Evolutionary conservation across 495 filamentous ascomycete species (phyloP).

Genomic region (Penicillium herquei): DNA sequence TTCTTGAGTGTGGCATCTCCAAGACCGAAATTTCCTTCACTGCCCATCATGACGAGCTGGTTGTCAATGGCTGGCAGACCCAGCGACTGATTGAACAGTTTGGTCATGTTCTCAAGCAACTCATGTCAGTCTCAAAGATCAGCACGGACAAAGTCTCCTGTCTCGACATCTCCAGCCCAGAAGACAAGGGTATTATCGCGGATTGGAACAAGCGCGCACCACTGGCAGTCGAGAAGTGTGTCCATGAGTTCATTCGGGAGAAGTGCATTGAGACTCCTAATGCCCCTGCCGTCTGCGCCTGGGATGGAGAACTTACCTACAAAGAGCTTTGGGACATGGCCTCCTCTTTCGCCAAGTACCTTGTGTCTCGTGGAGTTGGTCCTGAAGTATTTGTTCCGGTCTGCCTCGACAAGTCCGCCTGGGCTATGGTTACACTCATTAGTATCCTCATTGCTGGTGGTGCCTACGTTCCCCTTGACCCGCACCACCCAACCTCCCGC

Average conservation of each 20-base stretch:
- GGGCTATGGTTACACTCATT: slow-evolving; percentile 51
- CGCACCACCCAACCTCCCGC: slow-evolving; percentile 49
- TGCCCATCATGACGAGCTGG: slow-evolving; percentile 38
- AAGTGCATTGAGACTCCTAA: slow-evolving; percentile 27
- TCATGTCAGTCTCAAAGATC: slow-evolving; percentile 26
- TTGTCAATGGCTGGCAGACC: slow-evolving; percentile 37
- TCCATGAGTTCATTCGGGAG: slow-evolving; percentile 46
- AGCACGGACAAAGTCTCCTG: slow-evolving; percentile 28
- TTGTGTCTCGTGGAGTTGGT: slow-evolving; percentile 45
- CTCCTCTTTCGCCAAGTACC: slow-evolving; percentile 35
- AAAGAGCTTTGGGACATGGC: slow-evolving; percentile 34
- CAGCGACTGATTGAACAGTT: slow-evolving; percentile 35
- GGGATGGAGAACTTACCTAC: slow-evolving; percentile 47
- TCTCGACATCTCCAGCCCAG: slow-evolving; percentile 32
- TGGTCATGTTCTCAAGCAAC: slow-evolving; percentile 32
- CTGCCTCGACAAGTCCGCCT: slow-evolving; percentile 56
- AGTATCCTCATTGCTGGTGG: slow-evolving; percentile 57
- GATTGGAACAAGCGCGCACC: slow-evolving; percentile 32
- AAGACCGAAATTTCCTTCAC: slow-evolving; percentile 28
- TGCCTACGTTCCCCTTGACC: slow-evolving; percentile 59
- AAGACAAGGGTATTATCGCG: slow-evolving; percentile 33
- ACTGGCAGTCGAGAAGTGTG: slow-evolving; percentile 36
- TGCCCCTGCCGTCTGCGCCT: slow-evolving; percentile 38
- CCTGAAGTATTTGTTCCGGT: slow-evolving; percentile 53
- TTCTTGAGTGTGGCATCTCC: slow-evolving; percentile 44